A percentile compares a stretch with the other conserved stretches of the same genome.
phyloP scores from a whole-genome alignment of 1,284 basidiomycete species.

The Testicularia cyperi region DNA sequence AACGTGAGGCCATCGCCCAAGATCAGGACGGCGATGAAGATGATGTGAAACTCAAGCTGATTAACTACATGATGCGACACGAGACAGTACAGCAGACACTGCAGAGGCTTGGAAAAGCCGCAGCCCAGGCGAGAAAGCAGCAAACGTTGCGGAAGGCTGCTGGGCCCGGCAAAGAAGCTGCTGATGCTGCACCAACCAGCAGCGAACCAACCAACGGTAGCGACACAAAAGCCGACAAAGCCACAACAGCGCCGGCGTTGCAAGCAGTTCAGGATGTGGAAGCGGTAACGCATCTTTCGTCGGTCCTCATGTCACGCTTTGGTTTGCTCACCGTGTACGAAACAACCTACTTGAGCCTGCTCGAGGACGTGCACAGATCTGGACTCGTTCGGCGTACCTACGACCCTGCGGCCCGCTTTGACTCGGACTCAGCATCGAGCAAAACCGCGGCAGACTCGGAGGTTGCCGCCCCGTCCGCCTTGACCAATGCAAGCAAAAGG shows the following conservation, averaged over 20 bases:
- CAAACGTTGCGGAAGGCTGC: too few species aligned
- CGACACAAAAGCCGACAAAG: too few species aligned
- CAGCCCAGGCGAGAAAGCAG: constrained; percentile 66
- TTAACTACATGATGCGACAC: constrained; percentile 76
- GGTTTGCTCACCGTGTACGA: constrained; percentile 57
- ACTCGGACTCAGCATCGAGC: neutral
- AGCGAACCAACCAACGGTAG: too few species aligned
- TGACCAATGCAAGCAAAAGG: too few species aligned
- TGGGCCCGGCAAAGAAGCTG: too few species aligned
- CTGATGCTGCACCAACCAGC: too few species aligned
- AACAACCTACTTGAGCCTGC: constrained; percentile 48
- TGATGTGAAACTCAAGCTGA: constrained; percentile 60
- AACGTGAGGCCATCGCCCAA: constrained; percentile 67
- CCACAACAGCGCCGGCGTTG: too few species aligned
- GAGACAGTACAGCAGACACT: constrained; percentile 88
- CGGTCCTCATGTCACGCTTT: constrained; percentile 49
- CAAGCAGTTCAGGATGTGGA: constrained; percentile 36
- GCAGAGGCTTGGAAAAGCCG: constrained; percentile 72
- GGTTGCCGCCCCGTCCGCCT: neutral
- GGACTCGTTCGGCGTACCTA: constrained; percentile 50
- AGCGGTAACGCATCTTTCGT: constrained; percentile 45
- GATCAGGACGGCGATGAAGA: constrained; percentile 71
- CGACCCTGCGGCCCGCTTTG: constrained; percentile 42
- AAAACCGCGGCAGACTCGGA: neutral
- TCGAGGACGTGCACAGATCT: constrained; percentile 46